phyloP scores from a whole-genome alignment of 2,329 filamentous ascomycete species.

The Fusarium sp. region DNA sequence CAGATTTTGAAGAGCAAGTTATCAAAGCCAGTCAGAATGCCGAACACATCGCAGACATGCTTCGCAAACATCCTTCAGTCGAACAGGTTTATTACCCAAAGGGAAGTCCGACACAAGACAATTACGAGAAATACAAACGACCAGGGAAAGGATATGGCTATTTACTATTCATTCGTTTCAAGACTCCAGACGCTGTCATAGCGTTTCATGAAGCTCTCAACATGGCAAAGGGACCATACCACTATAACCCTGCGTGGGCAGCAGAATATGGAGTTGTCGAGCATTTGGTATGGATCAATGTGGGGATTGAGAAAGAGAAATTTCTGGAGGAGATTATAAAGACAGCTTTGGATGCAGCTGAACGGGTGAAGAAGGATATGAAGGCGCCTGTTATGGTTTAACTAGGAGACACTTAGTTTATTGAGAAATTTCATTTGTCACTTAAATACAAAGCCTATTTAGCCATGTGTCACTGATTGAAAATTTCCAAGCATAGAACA shows the following conservation, averaged over 20 bases:
- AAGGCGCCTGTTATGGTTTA: not conserved
- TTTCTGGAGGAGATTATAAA: constrained; percentile 43
- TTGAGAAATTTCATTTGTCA: not conserved
- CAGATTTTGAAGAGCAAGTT: constrained; percentile 53
- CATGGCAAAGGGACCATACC: constrained; percentile 59
- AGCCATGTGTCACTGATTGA: no score
- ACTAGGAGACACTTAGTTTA: not conserved
- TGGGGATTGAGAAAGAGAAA: constrained; percentile 57
- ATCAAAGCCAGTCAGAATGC: constrained; percentile 44
- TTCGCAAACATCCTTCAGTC: constrained; percentile 41
- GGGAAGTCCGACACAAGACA: constrained; percentile 52
- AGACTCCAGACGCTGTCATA: constrained; percentile 49
- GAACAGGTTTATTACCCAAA: constrained; percentile 57
- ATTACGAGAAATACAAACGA: constrained; percentile 50
- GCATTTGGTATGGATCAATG: constrained; percentile 59
- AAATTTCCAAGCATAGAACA: no score
- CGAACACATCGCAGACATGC: constrained; percentile 45
- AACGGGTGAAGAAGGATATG: not conserved
- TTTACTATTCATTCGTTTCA: constrained; percentile 63
- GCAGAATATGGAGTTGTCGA: constrained; percentile 55
- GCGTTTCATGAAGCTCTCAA: constrained; percentile 63
- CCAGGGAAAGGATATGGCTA: constrained; percentile 62
- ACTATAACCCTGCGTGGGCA: constrained; percentile 45
- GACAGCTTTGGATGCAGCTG: constrained; percentile 31
- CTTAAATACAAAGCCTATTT: no score